Percentiles rank a stretch among this genome's conserved stretches.
These are phyloP conservation scores for Lignosus rhinocerotis DNA, from an alignment of 1,284 basidiomycete species.

Conservation along the genomic window DNA sequence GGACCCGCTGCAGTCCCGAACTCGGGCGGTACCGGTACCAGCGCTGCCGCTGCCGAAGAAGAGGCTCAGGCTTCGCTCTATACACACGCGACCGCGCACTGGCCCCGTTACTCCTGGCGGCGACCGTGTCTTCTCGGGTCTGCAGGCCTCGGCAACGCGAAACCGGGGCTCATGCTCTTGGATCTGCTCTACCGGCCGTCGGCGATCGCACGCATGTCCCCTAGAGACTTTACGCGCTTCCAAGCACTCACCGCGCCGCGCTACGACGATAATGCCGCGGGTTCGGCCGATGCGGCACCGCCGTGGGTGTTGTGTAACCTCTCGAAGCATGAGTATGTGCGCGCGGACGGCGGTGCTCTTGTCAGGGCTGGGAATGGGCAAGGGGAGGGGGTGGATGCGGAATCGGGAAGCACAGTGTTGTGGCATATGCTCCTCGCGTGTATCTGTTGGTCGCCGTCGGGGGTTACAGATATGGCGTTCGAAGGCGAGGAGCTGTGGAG, in stretches of 20 bases:
- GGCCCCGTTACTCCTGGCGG: background rate
- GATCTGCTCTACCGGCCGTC: conserved; percentile 12
- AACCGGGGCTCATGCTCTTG: background rate
- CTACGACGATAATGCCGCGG: background rate
- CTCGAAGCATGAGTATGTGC: conserved; percentile 15
- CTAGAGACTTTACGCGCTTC: conserved; percentile 7
- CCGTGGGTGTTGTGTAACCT: conserved; percentile 17
- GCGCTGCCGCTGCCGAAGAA: background rate
- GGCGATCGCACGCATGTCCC: conserved; percentile 14
- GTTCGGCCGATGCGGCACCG: background rate
- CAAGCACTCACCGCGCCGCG: conserved; percentile 4
- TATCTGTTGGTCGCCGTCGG: conserved; percentile 6
- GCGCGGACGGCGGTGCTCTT: background rate
- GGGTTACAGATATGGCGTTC: background rate
- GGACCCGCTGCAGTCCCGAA: background rate
- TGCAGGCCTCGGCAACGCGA: background rate
- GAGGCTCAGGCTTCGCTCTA: background rate
- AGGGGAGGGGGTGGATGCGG: background rate
- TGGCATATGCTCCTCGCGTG: conserved; percentile 3
- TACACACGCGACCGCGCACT: background rate
- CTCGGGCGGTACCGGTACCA: background rate
- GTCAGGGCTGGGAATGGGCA: background rate
- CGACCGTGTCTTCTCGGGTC: conserved; percentile 3
- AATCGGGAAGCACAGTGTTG: background rate
- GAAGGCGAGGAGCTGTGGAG: background rate